Evolutionary conservation across 2,329 filamentous ascomycete species (phyloP), one percentile per base, ranked within the genome.

Genomic region (Pseudocercospora fijiensis): DNA sequence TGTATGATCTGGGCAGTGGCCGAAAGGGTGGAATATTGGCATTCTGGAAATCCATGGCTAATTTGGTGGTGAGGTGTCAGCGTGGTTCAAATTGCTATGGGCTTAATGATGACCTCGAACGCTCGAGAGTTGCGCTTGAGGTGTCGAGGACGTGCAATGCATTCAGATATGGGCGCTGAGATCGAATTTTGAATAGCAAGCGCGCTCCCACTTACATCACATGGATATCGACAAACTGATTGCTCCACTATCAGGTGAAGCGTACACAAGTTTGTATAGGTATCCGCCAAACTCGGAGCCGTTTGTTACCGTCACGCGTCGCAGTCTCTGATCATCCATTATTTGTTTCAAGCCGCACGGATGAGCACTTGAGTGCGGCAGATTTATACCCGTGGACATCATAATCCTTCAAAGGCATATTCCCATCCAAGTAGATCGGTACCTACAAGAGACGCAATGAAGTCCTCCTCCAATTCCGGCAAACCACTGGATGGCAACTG

Each of bases 391-490:
- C 13, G 37, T 16, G 16, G 37, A 11, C 18, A 30, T 58, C 24
- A 58, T 27, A 58, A 16, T 10, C 57, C 43, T n/a, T 58, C 57
- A 30, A 58, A 58, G 28, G 57, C 57, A 49, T 58, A 58, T 24
- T 61, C 59, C 59, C 59, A 61, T 1, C 59, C 59, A 9, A 61
- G 37, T 4, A 61, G 24, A 33, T 61, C 59, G 9, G 59, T 47
- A 1, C 52, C 59, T n/a, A 57, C 51, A 10, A 61, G 59, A 20
- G 37, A 30, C 4, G 30, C 41, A 22, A 61, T 56, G 4, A 61
- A 57, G 13, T 61, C 51, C 26, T 47, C 45, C n/a, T 60, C 58
- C 58, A 60, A 7, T 16, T 60, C 26, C 28, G 45, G 37, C 28
- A 33, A 20, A 16, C 58, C 27, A 37, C 47, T 33, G 26, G 58